These are phyloP conservation scores for Elongisporangium anandrum DNA, from an alignment of 352 stramenopile genomes.

Conservation along the genomic window DNA sequence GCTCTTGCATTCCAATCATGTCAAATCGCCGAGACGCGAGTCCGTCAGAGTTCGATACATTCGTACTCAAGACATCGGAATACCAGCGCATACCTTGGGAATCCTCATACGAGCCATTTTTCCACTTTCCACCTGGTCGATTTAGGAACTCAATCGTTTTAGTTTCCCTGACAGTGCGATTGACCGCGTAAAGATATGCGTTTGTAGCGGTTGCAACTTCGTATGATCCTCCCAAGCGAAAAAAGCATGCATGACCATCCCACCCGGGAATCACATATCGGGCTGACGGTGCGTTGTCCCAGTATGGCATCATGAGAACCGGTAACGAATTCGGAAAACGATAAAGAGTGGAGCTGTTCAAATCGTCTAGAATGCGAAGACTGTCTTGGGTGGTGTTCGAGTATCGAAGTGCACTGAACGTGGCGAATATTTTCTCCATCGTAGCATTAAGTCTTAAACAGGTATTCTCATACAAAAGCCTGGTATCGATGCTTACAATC, in stretches of 20 bases:
- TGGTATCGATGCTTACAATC: no score
- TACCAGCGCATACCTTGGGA: background rate
- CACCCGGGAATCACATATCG: slow-evolving; percentile 22
- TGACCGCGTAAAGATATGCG: slow-evolving; percentile 1
- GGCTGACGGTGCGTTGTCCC: slow-evolving; percentile 18
- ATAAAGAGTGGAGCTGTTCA: slow-evolving; percentile 17
- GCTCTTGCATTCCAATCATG: slow-evolving; percentile 3
- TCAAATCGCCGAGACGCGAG: slow-evolving; percentile 23
- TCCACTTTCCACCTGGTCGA: slow-evolving; percentile 3
- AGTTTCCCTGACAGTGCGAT: slow-evolving; percentile 1
- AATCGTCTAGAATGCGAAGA: slow-evolving; percentile 19
- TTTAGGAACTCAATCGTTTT: slow-evolving; percentile 14
- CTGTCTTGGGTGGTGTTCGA: no score
- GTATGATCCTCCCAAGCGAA: slow-evolving; percentile 21
- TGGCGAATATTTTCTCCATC: no score
- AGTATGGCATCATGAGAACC: slow-evolving; percentile 34
- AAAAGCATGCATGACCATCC: slow-evolving; percentile 24
- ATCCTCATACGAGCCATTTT: slow-evolving; percentile 13
- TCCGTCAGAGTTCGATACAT: slow-evolving; percentile 16
- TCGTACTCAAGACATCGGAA: slow-evolving; percentile 30
- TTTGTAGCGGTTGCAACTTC: background rate
- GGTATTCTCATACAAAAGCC: no score
- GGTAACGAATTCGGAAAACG: slow-evolving; percentile 23
- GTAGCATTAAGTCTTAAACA: no score
- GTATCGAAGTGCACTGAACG: no score